Evolutionary conservation across 441 rosid species (phyloP), one percentile per base, ranked within the genome.

Genomic region (Mallotus repandus): DNA sequence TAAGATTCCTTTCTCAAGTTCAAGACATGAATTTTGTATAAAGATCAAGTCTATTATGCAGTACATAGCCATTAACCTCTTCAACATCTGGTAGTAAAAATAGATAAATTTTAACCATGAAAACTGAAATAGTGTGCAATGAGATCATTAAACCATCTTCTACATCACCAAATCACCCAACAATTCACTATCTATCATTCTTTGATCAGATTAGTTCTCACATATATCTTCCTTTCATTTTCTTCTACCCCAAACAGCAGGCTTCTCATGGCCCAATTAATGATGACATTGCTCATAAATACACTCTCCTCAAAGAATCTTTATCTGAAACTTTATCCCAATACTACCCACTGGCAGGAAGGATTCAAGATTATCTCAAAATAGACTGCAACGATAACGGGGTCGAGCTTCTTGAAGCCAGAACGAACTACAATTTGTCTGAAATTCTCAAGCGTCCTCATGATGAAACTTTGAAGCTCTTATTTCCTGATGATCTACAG

Each of bases 361-460:
- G 65, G 43, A 45, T 70, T 48, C 35, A 60, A 63, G 68, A 61
- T 0, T 68, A 72, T 62, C 22, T 52, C 25, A 62, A 52, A 49
- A 21, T 63, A 2, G n/a, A 61, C 11, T 63, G 75, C 15, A 72
- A 72, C 21, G 61, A 72, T 2, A 5, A 29, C 8, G 68, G 75
- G 7, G 10, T 72, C 15, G 49, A 16, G 3, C 52, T 72, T 72
- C 16, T 32, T 9, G 52, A 72, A 72, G 75, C 75, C 0, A 12
- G 52, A n/a, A n/a, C 52, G 7, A 18, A 32, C 7, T 32, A 8
- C 13, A n/a, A 72, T 50, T 43, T 72, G 11, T 35, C 61, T 18
- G 75, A 72, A n/a, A 32, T 72, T 21, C 75, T 72, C 4, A 72
- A 53, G 57, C 18, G 60, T 46, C 74, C 74, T 3, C 19, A 25